Percentiles rank a stretch among this genome's conserved stretches.
Conservation (phyloP, 169 alveolate species). For the Amoebophrya sp. region DNA sequence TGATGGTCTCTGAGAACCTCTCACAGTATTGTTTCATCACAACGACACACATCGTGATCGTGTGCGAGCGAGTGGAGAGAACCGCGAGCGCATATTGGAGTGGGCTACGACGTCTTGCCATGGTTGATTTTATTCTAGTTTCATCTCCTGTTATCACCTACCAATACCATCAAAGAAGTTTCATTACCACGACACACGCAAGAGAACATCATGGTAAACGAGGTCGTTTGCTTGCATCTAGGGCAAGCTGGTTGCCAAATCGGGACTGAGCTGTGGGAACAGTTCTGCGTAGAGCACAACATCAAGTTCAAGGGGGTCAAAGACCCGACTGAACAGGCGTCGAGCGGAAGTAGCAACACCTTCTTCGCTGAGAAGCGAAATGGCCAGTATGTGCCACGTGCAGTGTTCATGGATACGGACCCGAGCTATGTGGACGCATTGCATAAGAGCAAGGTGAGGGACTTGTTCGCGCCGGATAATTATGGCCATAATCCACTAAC, state of each 20-base stretch:
- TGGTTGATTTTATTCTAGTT: too few species aligned
- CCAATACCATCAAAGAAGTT: too few species aligned
- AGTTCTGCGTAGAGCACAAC: conserved; percentile 67
- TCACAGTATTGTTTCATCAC: too few species aligned
- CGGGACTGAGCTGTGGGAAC: conserved; percentile 71
- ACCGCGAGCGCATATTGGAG: too few species aligned
- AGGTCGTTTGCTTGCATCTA: conserved; percentile 63
- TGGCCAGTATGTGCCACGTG: conserved; percentile 35
- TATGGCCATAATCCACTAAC: too few species aligned
- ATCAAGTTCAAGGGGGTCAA: conserved; percentile 63
- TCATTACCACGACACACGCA: too few species aligned
- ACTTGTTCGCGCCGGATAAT: conserved; percentile 63
- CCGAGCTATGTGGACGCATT: not conserved
- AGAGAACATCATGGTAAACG: conserved; percentile 45
- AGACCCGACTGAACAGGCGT: not conserved
- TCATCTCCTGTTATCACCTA: too few species aligned
- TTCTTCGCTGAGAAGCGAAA: conserved; percentile 27
- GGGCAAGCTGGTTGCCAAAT: conserved; percentile 70
- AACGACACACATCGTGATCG: too few species aligned
- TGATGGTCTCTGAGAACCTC: too few species aligned
- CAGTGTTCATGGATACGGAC: conserved; percentile 35
- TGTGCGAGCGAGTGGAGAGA: too few species aligned
- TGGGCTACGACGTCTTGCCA: too few species aligned
- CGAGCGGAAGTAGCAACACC: not conserved
- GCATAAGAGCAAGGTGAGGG: not conserved